phyloP scores from a whole-genome alignment of 805 yeast genomes.

The Sungouiella blattae region DNA sequence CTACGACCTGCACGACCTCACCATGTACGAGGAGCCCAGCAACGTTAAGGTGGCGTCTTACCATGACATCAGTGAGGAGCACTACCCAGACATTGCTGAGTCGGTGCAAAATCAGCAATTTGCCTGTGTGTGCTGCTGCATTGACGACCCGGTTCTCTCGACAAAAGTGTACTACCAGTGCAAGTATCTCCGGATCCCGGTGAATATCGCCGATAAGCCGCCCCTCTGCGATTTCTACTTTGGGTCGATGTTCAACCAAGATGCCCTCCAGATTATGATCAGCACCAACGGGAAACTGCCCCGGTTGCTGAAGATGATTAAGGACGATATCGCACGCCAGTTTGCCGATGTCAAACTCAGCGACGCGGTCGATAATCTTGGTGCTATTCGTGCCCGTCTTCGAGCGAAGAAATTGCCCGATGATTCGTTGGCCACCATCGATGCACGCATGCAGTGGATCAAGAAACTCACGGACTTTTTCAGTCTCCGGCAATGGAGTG shows the following conservation, averaged over 20 bases:
- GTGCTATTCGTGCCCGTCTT: conserved; percentile 48
- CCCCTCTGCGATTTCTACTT: conserved; percentile 82
- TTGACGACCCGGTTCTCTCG: conserved; percentile 65
- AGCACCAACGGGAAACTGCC: conserved; percentile 84
- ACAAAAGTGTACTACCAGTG: conserved; percentile 52
- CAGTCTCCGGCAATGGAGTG: conserved; percentile 58
- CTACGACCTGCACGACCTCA: conserved; percentile 46
- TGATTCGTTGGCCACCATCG: conserved; percentile 45
- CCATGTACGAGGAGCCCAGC: conserved; percentile 41
- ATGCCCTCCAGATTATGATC: conserved; percentile 74
- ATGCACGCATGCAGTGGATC: conserved; percentile 70
- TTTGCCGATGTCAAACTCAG: conserved; percentile 46
- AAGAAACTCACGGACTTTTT: conserved; percentile 59
- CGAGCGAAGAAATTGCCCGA: conserved; percentile 44
- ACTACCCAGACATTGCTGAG: conserved; percentile 28
- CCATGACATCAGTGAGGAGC: conserved; percentile 8
- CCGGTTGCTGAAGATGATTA: conserved; percentile 54
- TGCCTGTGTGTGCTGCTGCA: conserved; percentile 68
- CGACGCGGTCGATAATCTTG: conserved; percentile 58
- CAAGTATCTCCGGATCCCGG: conserved; percentile 48
- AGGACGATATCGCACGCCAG: conserved; percentile 52
- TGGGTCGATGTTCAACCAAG: conserved; percentile 72
- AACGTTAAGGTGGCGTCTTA: conserved; percentile 2
- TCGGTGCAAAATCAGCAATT: conserved; percentile 41
- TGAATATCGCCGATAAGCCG: conserved; percentile 83